Evolutionary conservation across 805 yeast genomes (phyloP), one percentile per base, ranked within the genome.

Genomic region (Wickerhamiella musiphila): DNA sequence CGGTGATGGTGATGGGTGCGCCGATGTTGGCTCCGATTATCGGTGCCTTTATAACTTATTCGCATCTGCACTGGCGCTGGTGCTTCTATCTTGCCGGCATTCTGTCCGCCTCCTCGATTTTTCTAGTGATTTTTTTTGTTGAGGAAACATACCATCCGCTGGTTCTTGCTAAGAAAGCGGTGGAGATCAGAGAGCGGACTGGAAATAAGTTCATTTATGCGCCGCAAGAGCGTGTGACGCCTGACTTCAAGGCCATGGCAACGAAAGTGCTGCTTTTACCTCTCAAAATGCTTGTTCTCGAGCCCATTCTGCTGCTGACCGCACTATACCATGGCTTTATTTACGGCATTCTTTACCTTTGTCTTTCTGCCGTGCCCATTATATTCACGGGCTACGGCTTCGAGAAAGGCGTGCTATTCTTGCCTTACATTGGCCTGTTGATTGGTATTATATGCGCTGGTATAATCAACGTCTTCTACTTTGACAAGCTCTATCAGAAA

Each of bases 341-440:
- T 17, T 60, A 54, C 34, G 62, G 61, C 4, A 47, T 58, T 28
- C 42, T 56, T 31, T 58, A 56, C 41, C 42, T 53, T 35, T 47
- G 51, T 30, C 45, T 57, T 39, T 51, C 52, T 5, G 57, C 54
- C 5, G 46, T 52, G 12, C 63, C 63, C 9, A 40, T 50, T 26
- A 45, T 57, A 11, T 51, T 61, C 35, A 57, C 52, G 28, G 74
- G 72, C 31, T 81, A 81, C 47, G 62, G 63, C 19, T 74, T 68
- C 65, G 34, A 30, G 13, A 45, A 55, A 35, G 84, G 86, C 44
- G 71, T 69, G 26, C 70, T 69, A 8, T 78, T 73, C 54, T 60
- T 83, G 37, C 94, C 94, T 11, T 83, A 79, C 59, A 51, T 82
- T 37, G 74, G 77, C 10, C 59, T 83, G 54, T 62, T 75, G 28